Conservation (phyloP, 129 eudicot genomes). For the Solidago caesia region DNA sequence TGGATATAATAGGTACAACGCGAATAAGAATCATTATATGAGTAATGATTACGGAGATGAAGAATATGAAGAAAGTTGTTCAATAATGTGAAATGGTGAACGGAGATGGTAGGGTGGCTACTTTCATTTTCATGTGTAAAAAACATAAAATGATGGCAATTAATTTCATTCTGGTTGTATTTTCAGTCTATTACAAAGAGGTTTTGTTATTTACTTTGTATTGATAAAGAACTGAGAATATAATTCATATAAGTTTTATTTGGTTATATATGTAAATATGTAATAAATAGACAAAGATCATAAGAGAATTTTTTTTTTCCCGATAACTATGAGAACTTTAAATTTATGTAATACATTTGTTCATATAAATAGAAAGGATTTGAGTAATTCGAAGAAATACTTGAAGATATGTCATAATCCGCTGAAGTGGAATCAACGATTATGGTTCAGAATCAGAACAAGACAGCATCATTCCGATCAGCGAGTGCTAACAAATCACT, state of each 20-base stretch:
- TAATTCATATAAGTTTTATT: conserved; percentile 4
- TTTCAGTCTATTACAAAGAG: conserved; percentile 14
- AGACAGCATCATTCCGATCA: no score
- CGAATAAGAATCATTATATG: conserved; percentile 27
- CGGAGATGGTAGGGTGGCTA: conserved; percentile 30
- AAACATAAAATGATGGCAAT: conserved; percentile 14
- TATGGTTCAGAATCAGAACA: no score
- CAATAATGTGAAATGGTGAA: conserved; percentile 27
- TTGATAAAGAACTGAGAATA: conserved; percentile 20
- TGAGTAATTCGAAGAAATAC: no score
- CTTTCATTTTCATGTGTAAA: conserved; percentile 33
- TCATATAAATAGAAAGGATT: no score
- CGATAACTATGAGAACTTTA: no score
- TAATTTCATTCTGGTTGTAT: conserved; percentile 23
- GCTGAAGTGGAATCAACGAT: no score
- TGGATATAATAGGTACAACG: conserved; percentile 6
- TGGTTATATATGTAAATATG: not conserved
- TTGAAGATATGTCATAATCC: no score
- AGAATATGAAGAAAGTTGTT: conserved; percentile 37
- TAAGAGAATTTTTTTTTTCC: no score
- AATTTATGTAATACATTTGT: no score
- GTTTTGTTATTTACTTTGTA: conserved; percentile 19
- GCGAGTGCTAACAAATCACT: no score
- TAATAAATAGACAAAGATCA: no score
- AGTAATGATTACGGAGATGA: conserved; percentile 31